Percentiles rank a stretch among this genome's conserved stretches.
phyloP scores from a whole-genome alignment of 2,329 filamentous ascomycete genomes.

The Colletotrichum acutatum region DNA sequence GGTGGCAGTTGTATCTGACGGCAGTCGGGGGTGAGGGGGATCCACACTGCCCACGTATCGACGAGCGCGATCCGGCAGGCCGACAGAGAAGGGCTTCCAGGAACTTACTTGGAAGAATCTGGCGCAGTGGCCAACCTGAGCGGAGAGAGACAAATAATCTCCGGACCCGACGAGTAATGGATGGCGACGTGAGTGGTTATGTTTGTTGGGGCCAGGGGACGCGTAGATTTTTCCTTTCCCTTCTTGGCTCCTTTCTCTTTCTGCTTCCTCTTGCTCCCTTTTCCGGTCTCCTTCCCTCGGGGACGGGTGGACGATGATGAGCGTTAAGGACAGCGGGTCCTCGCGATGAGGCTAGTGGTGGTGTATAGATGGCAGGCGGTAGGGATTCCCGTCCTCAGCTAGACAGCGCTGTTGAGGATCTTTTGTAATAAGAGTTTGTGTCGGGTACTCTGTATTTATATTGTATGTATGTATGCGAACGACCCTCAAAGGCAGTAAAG shows the following conservation, averaged over 20 bases:
- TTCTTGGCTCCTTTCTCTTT: constrained; percentile 12
- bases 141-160: constrained; percentile 42
- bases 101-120: constrained; percentile 54
- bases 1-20: constrained; percentile 41
- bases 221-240: constrained; percentile 45
- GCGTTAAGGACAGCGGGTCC: constrained; percentile 51
- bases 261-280: not conserved
- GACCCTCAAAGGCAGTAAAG: constrained; percentile 43
- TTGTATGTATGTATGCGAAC: constrained; percentile 38
- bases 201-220: constrained; percentile 44
- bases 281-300: constrained; percentile 9
- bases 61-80: constrained; percentile 50
- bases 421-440: not conserved
- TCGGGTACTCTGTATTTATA: not conserved
- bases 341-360: constrained; percentile 49
- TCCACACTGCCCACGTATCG: constrained; percentile 45
- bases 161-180: constrained; percentile 41
- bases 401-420: not conserved
- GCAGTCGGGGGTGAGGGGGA: constrained; percentile 36
- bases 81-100: constrained; percentile 42
- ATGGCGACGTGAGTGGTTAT: constrained; percentile 35
- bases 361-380: constrained; percentile 39
- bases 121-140: constrained; percentile 45
- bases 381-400: constrained; percentile 36
- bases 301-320: constrained; percentile 34